phyloP scores from a whole-genome alignment of 2,329 filamentous ascomycete species.

The Camptophora hylomeconis region DNA sequence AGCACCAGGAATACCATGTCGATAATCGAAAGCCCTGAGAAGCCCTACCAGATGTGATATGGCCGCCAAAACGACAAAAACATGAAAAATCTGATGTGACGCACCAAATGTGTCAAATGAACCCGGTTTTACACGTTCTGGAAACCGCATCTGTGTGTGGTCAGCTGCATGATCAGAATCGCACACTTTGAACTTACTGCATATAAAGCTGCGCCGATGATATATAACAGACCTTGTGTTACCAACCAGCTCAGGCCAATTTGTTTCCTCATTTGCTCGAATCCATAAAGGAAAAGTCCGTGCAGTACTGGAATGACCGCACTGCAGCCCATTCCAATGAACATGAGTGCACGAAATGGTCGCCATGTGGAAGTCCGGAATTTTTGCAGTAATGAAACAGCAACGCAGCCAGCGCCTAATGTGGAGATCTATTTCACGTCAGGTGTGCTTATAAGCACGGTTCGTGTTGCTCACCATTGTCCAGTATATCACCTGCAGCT shows the following conservation, averaged over 20 bases:
- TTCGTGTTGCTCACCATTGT: slow-evolving; percentile 46
- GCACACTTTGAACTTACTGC: slow-evolving; percentile 44
- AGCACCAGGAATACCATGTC: slow-evolving; percentile 41
- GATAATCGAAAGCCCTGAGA: slow-evolving; percentile 72
- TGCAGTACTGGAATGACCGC: slow-evolving; percentile 75
- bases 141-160: slow-evolving; percentile 52
- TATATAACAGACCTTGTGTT: slow-evolving; percentile 69
- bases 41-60: slow-evolving; percentile 69
- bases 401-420: slow-evolving; percentile 62
- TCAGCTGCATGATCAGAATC: slow-evolving; percentile 8
- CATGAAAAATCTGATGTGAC: slow-evolving; percentile 93
- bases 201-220: slow-evolving; percentile 74
- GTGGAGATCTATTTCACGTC: slow-evolving; percentile 53
- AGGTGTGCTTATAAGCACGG: slow-evolving; percentile 2
- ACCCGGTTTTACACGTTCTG: slow-evolving; percentile 67
- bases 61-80: slow-evolving; percentile 74
- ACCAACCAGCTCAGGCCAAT: slow-evolving; percentile 75
- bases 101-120: slow-evolving; percentile 81
- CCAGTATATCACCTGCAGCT: slow-evolving; percentile 59
- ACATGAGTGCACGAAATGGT: slow-evolving; percentile 78
- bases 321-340: slow-evolving; percentile 73
- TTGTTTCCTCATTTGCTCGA: slow-evolving; percentile 50
- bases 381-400: slow-evolving; percentile 64
- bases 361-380: slow-evolving; percentile 78
- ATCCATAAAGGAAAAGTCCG: slow-evolving; percentile 55